Conservation (phyloP, 306 rosid genomes). For the Vicia faba region DNA sequence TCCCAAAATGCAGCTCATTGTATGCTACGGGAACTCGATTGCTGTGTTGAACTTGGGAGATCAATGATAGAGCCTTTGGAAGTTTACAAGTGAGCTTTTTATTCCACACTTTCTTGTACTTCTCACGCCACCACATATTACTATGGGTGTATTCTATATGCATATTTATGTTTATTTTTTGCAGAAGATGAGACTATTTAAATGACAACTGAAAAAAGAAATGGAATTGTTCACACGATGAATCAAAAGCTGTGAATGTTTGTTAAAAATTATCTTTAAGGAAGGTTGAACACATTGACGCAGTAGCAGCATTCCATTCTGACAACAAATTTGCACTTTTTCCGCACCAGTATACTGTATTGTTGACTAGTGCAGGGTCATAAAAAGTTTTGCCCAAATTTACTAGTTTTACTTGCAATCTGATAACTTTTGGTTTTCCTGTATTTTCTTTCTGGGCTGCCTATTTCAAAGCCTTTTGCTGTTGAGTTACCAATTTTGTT, state of each 20-base stretch:
- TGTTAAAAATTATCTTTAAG: constrained; percentile 24
- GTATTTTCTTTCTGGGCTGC: background rate
- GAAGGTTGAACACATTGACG: constrained; percentile 11
- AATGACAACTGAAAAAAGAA: constrained; percentile 26
- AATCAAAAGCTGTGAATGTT: background rate
- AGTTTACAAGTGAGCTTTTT: constrained; percentile 77
- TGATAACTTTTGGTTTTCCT: background rate
- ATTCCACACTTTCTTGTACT: constrained; percentile 29
- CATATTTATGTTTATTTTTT: constrained; percentile 3
- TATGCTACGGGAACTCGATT: constrained; percentile 81
- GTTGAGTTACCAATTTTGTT: constrained; percentile 28
- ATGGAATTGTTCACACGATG: constrained; percentile 3
- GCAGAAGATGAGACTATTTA: constrained; percentile 16
- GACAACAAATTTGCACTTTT: background rate
- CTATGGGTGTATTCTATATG: background rate
- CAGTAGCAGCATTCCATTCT: background rate
- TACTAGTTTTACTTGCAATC: background rate
- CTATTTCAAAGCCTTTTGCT: constrained; percentile 15
- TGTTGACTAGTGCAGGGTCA: constrained; percentile 13
- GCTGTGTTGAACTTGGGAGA: constrained; percentile 96
- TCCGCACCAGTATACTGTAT: background rate
- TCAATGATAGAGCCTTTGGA: constrained; percentile 84
- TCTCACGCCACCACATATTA: background rate
- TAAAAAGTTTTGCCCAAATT: constrained; percentile 8
- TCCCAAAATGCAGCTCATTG: constrained; percentile 57